These are phyloP conservation scores for Pseudoturritis turrita DNA, from an alignment of 345 rosid species.

Conservation along the genomic window DNA sequence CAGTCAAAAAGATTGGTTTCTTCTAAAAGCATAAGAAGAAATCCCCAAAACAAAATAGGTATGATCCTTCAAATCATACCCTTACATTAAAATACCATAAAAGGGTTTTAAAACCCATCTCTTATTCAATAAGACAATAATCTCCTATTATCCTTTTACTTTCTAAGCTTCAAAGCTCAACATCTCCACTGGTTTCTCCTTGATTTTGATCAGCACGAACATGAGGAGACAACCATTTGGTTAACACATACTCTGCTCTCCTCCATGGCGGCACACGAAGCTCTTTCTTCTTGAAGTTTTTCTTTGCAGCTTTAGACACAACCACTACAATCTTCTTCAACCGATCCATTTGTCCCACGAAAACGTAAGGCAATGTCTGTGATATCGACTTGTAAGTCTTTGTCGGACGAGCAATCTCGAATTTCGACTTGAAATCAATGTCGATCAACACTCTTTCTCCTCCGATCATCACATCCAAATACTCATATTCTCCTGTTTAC, in stretches of 20 bases:
- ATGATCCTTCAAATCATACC: background rate
- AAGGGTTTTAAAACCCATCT: background rate
- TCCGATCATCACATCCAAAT: slow-evolving; percentile 52
- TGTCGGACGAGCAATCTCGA: slow-evolving; percentile 68
- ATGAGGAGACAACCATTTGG: slow-evolving; percentile 65
- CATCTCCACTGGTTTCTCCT: background rate
- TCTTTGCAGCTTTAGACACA: slow-evolving; percentile 67
- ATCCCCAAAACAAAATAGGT: background rate
- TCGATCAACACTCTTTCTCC: slow-evolving; percentile 62
- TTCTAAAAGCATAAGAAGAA: background rate
- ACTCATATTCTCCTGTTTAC: slow-evolving; percentile 61
- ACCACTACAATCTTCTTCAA: slow-evolving; percentile 47
- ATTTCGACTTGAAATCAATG: slow-evolving; percentile 67
- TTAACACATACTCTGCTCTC: slow-evolving; percentile 50
- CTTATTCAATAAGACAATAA: background rate
- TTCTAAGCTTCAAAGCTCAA: background rate
- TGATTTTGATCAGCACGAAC: slow-evolving; percentile 14
- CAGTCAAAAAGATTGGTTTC: background rate
- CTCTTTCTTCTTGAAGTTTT: slow-evolving; percentile 69
- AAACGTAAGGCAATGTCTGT: slow-evolving; percentile 55
- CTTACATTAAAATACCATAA: background rate
- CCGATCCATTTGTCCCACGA: slow-evolving; percentile 64
- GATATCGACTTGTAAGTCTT: slow-evolving; percentile 47
- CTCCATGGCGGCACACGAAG: slow-evolving; percentile 84
- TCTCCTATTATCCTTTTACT: background rate